These are phyloP conservation scores for Pseudocercospora pini-densiflorae DNA, from an alignment of 2,329 filamentous ascomycete genomes.

Conservation along the genomic window DNA sequence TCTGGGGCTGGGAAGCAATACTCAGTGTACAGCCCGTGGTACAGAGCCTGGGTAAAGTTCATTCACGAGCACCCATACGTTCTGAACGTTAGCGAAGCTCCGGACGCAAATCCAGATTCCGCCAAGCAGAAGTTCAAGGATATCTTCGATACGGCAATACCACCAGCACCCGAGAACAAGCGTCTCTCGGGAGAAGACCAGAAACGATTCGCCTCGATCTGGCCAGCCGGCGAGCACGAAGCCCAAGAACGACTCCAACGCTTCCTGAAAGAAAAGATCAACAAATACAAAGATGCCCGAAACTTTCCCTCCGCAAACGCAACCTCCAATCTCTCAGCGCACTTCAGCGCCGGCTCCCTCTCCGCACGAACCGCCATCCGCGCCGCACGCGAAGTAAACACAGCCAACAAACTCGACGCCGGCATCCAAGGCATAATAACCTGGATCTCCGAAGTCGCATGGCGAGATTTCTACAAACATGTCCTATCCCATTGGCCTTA, in stretches of 20 bases:
- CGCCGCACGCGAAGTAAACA: slow-evolving; percentile 66
- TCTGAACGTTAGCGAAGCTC: slow-evolving; percentile 64
- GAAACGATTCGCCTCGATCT: slow-evolving; percentile 62
- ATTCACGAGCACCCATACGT: slow-evolving; percentile 71
- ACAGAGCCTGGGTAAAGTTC: slow-evolving; percentile 73
- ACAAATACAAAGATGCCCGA: slow-evolving; percentile 65
- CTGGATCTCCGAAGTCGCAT: slow-evolving; percentile 84
- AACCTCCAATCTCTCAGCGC: slow-evolving; percentile 74
- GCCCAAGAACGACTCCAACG: slow-evolving; percentile 66
- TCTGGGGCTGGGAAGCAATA: slow-evolving; percentile 78
- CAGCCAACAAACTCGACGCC: slow-evolving; percentile 65
- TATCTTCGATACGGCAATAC: slow-evolving; percentile 66
- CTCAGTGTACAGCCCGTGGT: slow-evolving; percentile 85
- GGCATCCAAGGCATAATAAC: slow-evolving; percentile 68
- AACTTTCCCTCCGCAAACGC: slow-evolving; percentile 67
- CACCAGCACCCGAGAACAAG: slow-evolving; percentile 67
- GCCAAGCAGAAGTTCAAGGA: slow-evolving; percentile 55
- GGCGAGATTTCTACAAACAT: slow-evolving; percentile 88
- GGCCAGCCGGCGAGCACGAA: slow-evolving; percentile 77
- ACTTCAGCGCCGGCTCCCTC: slow-evolving; percentile 71
- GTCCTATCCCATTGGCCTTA: slow-evolving; percentile 86
- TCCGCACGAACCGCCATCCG: slow-evolving; percentile 69
- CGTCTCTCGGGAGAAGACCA: slow-evolving; percentile 62
- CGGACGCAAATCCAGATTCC: slow-evolving; percentile 58
- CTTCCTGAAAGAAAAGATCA: slow-evolving; percentile 69